Base-by-base conservation (phyloP, 2,329 filamentous ascomycete genomes). In the Byssoonygena ceratinophila region DNA sequence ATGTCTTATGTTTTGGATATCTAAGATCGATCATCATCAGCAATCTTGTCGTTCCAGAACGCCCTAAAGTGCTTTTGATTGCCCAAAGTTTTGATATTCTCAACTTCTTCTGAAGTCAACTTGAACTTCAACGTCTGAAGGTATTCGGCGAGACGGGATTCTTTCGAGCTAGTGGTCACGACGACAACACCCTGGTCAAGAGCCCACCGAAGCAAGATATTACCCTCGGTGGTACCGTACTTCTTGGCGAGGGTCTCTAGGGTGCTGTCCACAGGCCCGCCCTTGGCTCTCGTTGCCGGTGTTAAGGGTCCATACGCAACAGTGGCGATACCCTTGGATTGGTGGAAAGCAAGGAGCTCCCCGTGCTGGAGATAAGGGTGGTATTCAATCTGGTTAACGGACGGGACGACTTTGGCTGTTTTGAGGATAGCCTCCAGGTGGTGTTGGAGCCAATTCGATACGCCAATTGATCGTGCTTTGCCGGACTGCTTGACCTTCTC, bases 161-260 rank as follows among this genome's bases (percentile, higher is more conserved):
- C 79, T 61, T 82, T 83, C 46, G 71, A 68, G 53, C 75, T 80
- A 2, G 80, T 83, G 4, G 79, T 82, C 54, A 84, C 74, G 0
- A 76, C 66, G 14, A 82, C 72, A 53, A 77, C 64, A 22, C 78
- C 79, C 59, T 80, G 78, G 58, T 83, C 79, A 47, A 83, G 73
- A 46, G 74, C 76, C 79, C 79, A 84, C 48, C 80, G 67, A 51
- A 83, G 60, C 47, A 73, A 66, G 50, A 83, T 74, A 64, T 83
- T 79, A 1, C 71, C 75, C 45, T 77, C 73, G 49, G 64, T 73
- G 41, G 82, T 80, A 0, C 71, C 77, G 61, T 83, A 83, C 64
- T 83, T 83, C 61, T 76, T 76, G n/a, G 76, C 72, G 54, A 83
- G 61, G 1, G 61, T 62, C 0, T 70, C 68, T 40, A 81, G 63